These are phyloP conservation scores for Blastocladiella emersonii DNA, from an alignment of 371 early-diverging fungal species.

Conservation along the genomic window DNA sequence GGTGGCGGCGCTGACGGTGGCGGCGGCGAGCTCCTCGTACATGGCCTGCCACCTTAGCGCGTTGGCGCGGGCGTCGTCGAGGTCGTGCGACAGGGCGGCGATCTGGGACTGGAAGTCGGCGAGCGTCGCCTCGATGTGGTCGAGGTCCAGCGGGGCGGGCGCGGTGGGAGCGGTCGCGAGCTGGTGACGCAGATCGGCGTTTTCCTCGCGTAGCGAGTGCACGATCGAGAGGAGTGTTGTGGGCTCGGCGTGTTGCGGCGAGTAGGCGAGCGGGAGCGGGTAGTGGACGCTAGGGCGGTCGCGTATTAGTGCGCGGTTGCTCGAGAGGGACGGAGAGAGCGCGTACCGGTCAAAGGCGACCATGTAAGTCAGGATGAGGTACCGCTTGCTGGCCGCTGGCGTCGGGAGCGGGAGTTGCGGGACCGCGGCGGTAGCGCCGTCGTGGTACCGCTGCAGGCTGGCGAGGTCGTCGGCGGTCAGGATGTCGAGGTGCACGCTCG, in stretches of 20 bases:
- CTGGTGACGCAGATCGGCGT: not conserved
- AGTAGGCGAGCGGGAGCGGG: conserved; percentile 23
- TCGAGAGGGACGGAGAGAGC: not conserved
- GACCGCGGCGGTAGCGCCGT: too few relatives aligned
- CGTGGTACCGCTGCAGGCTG: too few relatives aligned
- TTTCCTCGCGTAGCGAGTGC: not conserved
- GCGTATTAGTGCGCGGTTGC: too few relatives aligned
- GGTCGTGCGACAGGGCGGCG: not conserved
- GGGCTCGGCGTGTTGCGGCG: not conserved
- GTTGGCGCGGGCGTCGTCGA: not conserved
- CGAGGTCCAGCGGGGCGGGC: not conserved
- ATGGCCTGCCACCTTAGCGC: not conserved
- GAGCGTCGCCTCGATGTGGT: not conserved
- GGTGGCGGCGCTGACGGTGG: not conserved
- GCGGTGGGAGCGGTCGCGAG: not conserved
- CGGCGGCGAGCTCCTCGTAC: conserved; percentile 1
- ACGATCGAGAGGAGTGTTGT: not conserved
- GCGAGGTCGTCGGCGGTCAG: conserved; percentile 21
- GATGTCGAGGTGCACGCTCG: conserved; percentile 19
- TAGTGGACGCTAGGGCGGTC: conserved; percentile 30
- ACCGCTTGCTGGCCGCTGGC: conserved; percentile 11
- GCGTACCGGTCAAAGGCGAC: conserved; percentile 29
- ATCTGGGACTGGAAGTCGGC: not conserved
- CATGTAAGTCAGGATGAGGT: conserved; percentile 28
- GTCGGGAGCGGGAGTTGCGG: conserved; percentile 1